Percentiles rank a stretch among this genome's conserved stretches.
These are phyloP conservation scores for Lentinula sp. DNA, from an alignment of 768 basidiomycete species.

Conservation along the genomic window DNA sequence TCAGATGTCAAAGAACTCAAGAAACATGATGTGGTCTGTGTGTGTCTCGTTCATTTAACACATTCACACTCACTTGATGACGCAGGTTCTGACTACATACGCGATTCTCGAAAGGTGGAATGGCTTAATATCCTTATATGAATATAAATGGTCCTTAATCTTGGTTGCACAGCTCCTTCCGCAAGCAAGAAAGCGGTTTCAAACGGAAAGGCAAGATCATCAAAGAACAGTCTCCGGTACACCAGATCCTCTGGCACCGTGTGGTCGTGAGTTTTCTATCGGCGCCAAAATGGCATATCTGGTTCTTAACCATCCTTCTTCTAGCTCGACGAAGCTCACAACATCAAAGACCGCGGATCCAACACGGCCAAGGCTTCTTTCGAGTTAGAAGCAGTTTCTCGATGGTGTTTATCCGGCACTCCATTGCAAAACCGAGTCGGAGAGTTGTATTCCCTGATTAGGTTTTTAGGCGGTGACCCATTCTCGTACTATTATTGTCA, in stretches of 20 bases:
- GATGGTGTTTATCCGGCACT: slow-evolving; percentile 96
- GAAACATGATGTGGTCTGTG: slow-evolving; percentile 83
- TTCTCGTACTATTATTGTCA: slow-evolving; percentile 89
- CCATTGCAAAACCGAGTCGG: slow-evolving; percentile 98
- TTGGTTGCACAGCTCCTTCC: slow-evolving; percentile 56
- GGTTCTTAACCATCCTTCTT: not conserved
- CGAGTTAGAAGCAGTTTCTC: slow-evolving; percentile 70
- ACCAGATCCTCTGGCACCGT: slow-evolving; percentile 80
- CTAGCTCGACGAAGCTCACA: slow-evolving; percentile 93
- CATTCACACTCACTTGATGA: not conserved
- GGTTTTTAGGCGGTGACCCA: slow-evolving; percentile 90
- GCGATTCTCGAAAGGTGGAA: slow-evolving; percentile 70
- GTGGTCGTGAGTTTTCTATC: slow-evolving; percentile 48
- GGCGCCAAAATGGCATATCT: not conserved
- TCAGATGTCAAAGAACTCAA: slow-evolving; percentile 61
- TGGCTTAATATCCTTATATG: not conserved
- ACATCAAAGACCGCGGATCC: slow-evolving; percentile 92
- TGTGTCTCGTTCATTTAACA: slow-evolving; percentile 1
- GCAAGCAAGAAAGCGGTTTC: slow-evolving; percentile 90
- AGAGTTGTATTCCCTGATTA: slow-evolving; percentile 90
- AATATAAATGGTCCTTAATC: not conserved
- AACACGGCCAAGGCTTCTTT: slow-evolving; percentile 98
- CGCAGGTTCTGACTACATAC: slow-evolving; percentile 77
- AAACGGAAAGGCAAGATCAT: slow-evolving; percentile 78
- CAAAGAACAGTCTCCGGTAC: slow-evolving; percentile 84